Conservation (phyloP, 2,329 filamentous ascomycete genomes). For the Fusarium sp. region DNA sequence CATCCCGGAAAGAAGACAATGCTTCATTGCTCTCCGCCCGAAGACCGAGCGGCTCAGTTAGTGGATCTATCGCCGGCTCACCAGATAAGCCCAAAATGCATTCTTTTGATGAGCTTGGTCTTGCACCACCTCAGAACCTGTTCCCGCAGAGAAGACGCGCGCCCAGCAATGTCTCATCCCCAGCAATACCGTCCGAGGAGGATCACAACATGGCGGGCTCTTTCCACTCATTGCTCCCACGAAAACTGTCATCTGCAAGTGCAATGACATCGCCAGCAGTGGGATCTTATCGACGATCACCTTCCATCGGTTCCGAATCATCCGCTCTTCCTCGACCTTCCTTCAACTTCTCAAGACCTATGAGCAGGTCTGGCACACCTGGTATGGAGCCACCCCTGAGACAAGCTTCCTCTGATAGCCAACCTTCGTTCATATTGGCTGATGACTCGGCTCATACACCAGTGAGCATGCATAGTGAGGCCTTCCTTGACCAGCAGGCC, state of each 20-base stretch:
- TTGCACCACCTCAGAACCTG: constrained; percentile 62
- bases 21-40: constrained; percentile 52
- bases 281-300: constrained; percentile 76
- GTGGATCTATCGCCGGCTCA: constrained; percentile 52
- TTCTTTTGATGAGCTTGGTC: constrained; percentile 62
- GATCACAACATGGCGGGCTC: constrained; percentile 69
- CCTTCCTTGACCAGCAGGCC: constrained; percentile 65
- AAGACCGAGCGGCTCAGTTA: constrained; percentile 39
- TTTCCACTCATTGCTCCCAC: constrained; percentile 72
- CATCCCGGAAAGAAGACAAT: constrained; percentile 49
- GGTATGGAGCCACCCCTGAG: constrained; percentile 67
- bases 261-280: constrained; percentile 66
- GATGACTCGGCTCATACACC: constrained; percentile 76
- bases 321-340: constrained; percentile 78
- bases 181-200: constrained; percentile 75
- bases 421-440: constrained; percentile 70
- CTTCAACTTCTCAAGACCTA: constrained; percentile 93
- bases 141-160: constrained; percentile 60
- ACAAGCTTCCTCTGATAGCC: constrained; percentile 74
- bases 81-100: constrained; percentile 58
- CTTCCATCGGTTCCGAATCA: constrained; percentile 84
- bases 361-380: constrained; percentile 78
- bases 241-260: constrained; percentile 81
- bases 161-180: constrained; percentile 71
- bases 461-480: constrained; percentile 77